Percentiles rank a stretch among this genome's conserved stretches.
Conservation (phyloP, 1,139 yeast species). For the Pneumocystis jirovecii region DNA sequence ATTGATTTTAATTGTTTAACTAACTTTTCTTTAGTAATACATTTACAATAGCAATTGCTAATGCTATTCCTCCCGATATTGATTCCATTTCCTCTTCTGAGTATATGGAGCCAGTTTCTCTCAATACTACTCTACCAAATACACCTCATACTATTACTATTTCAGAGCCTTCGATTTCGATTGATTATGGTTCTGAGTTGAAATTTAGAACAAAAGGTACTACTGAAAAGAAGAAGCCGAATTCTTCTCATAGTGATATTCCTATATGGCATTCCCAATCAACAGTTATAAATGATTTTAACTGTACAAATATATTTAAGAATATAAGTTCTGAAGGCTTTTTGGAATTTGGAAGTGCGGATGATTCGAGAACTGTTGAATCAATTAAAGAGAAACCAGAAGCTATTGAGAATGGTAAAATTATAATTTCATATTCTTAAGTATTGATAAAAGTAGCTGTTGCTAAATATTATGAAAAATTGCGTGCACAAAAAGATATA, state of each 20-base stretch:
- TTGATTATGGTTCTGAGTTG: constrained; percentile 78
- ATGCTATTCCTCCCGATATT: constrained; percentile 22
- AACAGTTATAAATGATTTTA: constrained; percentile 47
- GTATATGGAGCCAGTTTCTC: neutral
- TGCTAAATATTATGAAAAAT: constrained; percentile 31
- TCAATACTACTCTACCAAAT: neutral
- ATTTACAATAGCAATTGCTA: constrained; percentile 27
- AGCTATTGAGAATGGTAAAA: constrained; percentile 16
- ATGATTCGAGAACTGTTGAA: constrained; percentile 25
- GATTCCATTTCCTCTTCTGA: constrained; percentile 5
- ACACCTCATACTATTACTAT: neutral
- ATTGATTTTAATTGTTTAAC: constrained; percentile 52
- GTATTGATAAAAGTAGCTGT: constrained; percentile 41
- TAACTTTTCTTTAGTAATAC: constrained; percentile 22
- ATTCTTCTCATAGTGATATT: constrained; percentile 57
- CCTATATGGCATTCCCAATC: constrained; percentile 93
- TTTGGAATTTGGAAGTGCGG: constrained; percentile 29
- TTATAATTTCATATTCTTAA: constrained; percentile 27
- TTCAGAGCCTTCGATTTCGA: neutral
- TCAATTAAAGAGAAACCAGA: constrained; percentile 38
- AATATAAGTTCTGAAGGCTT: constrained; percentile 27
- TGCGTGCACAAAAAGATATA: constrained; percentile 20
- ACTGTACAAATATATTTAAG: neutral
- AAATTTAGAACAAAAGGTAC: constrained; percentile 54
- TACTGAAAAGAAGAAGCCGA: constrained; percentile 28